A percentile compares a stretch with the other conserved stretches of the same genome.
These are phyloP conservation scores for Puccinia triticina DNA, from an alignment of 1,284 basidiomycete species.

Conservation along the genomic window DNA sequence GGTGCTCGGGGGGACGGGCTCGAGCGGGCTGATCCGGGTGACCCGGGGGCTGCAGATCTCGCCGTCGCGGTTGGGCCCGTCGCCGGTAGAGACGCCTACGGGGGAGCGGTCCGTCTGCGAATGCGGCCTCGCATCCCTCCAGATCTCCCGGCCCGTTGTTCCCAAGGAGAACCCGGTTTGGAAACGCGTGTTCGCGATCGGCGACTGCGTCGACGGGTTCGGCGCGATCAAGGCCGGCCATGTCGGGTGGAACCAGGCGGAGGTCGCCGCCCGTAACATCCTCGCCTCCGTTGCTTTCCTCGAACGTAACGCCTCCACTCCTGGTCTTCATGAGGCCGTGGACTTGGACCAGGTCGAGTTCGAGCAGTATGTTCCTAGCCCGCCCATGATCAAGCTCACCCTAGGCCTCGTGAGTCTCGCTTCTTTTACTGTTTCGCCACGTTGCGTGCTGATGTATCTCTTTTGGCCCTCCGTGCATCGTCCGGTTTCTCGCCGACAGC, in stretches of 20 bases:
- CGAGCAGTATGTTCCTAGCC: slow-evolving; percentile 33
- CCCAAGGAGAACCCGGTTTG: background rate
- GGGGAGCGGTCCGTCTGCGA: slow-evolving; percentile 19
- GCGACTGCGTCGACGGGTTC: slow-evolving; percentile 49
- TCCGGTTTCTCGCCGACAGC: slow-evolving; percentile 6
- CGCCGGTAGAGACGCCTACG: slow-evolving; percentile 29
- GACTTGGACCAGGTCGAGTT: background rate
- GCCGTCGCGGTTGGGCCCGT: slow-evolving; percentile 31
- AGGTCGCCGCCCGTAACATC: slow-evolving; percentile 42
- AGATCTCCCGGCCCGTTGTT: background rate
- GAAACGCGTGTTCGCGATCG: slow-evolving; percentile 39
- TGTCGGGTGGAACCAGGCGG: slow-evolving; percentile 50
- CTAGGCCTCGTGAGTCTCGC: slow-evolving; percentile 44
- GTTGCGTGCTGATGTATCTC: too few relatives aligned
- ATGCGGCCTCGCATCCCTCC: background rate
- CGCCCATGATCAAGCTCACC: slow-evolving; percentile 50
- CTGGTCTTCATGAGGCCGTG: background rate
- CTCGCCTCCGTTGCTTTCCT: slow-evolving; percentile 10
- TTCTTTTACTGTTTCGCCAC: too few relatives aligned
- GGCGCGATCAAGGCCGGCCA: slow-evolving; percentile 49
- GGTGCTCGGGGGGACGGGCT: slow-evolving; percentile 30
- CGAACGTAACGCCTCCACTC: background rate
- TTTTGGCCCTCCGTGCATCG: background rate
- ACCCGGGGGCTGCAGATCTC: slow-evolving; percentile 40
- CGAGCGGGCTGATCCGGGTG: slow-evolving; percentile 31